Conservation (phyloP, 106 monocot species). For the Platanthera zijinensis region DNA sequence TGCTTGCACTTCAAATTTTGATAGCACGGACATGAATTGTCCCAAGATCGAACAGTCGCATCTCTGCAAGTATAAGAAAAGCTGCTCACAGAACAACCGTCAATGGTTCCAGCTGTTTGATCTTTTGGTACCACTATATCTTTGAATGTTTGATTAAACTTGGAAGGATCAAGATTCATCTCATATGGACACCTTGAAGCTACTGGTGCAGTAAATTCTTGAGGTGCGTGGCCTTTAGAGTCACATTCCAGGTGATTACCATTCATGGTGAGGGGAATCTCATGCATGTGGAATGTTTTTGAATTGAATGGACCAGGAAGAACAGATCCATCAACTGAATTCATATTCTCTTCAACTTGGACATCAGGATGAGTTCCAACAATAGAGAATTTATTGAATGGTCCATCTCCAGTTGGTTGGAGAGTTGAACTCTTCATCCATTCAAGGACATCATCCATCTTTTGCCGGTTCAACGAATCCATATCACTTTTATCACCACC, state of each 20-base stretch:
- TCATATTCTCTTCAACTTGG: conserved; percentile 1
- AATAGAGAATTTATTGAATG: not conserved
- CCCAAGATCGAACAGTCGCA: conserved; percentile 10
- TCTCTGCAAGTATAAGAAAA: not conserved
- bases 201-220: conserved; percentile 7
- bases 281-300: conserved; percentile 4
- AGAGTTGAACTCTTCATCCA: conserved; percentile 8
- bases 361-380: conserved; percentile 9
- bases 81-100: conserved; percentile 17
- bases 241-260: conserved; percentile 8
- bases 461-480: conserved; percentile 20
- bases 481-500: conserved; percentile 10
- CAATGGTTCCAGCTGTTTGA: conserved; percentile 2
- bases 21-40: conserved; percentile 1
- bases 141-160: conserved; percentile 9
- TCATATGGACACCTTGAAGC: conserved; percentile 14
- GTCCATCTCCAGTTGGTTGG: conserved; percentile 10
- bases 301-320: conserved; percentile 7
- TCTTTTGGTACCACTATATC: conserved; percentile 14
- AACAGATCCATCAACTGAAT: conserved; percentile 5
- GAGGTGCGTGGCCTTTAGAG: conserved; percentile 1
- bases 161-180: conserved; percentile 1
- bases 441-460: conserved; percentile 35
- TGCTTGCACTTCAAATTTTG: not conserved
- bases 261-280: conserved; percentile 1